Conservation (phyloP, 768 basidiomycete genomes). For the Chalciporus sphaerocephalus region DNA sequence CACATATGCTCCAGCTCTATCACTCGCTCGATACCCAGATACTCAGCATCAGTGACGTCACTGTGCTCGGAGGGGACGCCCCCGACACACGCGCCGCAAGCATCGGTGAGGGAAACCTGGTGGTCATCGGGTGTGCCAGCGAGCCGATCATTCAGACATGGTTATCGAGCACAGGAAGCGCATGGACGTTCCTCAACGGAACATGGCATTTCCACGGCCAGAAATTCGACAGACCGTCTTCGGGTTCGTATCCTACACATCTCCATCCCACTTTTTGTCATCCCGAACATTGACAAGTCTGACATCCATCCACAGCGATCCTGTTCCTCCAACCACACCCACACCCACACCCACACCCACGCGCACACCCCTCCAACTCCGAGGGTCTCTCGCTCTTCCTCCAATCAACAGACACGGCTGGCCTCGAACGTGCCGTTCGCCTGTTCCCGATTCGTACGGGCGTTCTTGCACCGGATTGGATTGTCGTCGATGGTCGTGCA, state of each 20-base stretch:
- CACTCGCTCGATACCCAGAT: conserved; percentile 69
- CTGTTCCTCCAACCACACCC: conserved; percentile 56
- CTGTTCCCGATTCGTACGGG: conserved; percentile 87
- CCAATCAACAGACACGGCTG: conserved; percentile 49
- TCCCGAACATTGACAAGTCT: background rate
- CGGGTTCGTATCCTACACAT: conserved; percentile 9
- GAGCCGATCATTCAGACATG: conserved; percentile 32
- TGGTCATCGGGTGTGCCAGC: conserved; percentile 49
- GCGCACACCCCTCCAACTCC: conserved; percentile 20
- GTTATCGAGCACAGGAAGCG: conserved; percentile 22
- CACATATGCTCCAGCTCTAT: conserved; percentile 62
- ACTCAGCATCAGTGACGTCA: conserved; percentile 33
- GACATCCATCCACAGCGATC: conserved; percentile 34
- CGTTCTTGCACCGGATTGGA: conserved; percentile 72
- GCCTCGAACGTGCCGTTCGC: conserved; percentile 63
- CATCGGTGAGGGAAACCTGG: conserved; percentile 44
- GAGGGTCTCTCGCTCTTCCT: conserved; percentile 50
- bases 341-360: no score
- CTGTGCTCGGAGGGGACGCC: conserved; percentile 18
- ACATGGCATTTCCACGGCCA: conserved; percentile 11
- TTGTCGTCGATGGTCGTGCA: conserved; percentile 51
- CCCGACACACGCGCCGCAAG: background rate
- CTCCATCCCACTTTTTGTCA: background rate
- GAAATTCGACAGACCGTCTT: conserved; percentile 20
- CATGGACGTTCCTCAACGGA: conserved; percentile 21